phyloP scores from a whole-genome alignment of 768 basidiomycete genomes.

The Paxillus ammoniavirescens region DNA sequence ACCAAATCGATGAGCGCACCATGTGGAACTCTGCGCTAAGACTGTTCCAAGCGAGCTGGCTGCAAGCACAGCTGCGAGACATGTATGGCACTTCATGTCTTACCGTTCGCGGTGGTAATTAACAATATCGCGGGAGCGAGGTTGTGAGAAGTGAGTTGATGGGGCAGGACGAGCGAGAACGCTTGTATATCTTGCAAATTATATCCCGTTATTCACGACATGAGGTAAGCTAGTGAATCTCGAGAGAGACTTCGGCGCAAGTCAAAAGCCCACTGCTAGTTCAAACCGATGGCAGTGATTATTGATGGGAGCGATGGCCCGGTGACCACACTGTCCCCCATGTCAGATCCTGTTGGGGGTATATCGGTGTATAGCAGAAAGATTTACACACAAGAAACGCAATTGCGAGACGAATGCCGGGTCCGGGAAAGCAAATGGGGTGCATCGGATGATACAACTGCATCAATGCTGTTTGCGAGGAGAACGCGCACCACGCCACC shows the following conservation, averaged over 20 bases:
- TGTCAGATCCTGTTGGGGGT: too few relatives aligned
- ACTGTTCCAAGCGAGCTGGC: conserved; percentile 4
- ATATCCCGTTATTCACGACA: conserved; percentile 1
- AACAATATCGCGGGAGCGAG: neutral
- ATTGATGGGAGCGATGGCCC: neutral
- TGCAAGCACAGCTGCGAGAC: conserved; percentile 11
- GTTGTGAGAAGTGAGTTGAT: neutral
- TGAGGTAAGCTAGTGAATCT: neutral
- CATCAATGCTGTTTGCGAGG: too few relatives aligned
- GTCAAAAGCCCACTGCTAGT: neutral
- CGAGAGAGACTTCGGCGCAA: too few relatives aligned
- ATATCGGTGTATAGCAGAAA: conserved; percentile 7
- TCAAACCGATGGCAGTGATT: neutral
- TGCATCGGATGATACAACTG: too few relatives aligned
- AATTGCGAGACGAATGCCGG: neutral
- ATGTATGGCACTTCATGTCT: conserved; percentile 16
- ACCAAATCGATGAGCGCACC: conserved; percentile 10
- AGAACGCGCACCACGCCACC: too few relatives aligned
- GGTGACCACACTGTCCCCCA: neutral
- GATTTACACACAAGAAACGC: too few relatives aligned
- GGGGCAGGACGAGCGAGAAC: neutral
- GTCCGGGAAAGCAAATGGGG: neutral
- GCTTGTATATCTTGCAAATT: neutral
- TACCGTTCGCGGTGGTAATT: neutral
- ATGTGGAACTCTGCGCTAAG: conserved; percentile 23